Evolutionary conservation across 177 flowering plant species (phyloP).

Genomic region (Vitis hybrid): DNA sequence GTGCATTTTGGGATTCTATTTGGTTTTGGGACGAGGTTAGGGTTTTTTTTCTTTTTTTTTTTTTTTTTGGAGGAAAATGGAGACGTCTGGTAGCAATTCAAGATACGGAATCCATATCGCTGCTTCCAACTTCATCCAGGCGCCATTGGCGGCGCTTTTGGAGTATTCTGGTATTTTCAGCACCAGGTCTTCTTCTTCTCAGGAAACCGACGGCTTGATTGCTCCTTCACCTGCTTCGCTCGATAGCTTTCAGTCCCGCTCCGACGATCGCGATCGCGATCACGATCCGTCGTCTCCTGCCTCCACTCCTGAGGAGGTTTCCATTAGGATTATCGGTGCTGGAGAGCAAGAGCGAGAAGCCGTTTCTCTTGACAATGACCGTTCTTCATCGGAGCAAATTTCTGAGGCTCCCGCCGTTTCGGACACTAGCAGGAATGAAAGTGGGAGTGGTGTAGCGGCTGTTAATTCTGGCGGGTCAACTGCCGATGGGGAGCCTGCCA

Average conservation of each 20-base stretch:
- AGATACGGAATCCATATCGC: neutral
- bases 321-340: slow-evolving; percentile 3
- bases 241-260: neutral
- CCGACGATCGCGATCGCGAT: neutral
- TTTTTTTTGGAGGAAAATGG: too few species aligned
- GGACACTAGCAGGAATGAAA: neutral
- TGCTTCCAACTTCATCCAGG: neutral
- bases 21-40: too few species aligned
- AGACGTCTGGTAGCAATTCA: neutral
- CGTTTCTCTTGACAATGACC: neutral
- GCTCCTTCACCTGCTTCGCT: neutral
- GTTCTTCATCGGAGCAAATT: neutral
- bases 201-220: neutral
- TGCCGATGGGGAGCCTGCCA: neutral
- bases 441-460: neutral
- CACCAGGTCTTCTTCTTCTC: neutral
- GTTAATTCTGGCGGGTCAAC: neutral
- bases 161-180: neutral
- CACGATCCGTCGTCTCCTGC: neutral
- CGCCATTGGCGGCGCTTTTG: neutral
- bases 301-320: slow-evolving; percentile 1
- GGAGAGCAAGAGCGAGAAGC: neutral
- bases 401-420: neutral
- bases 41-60: too few species aligned
- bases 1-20: too few species aligned